These are phyloP conservation scores for Seiridium unicorne DNA, from an alignment of 2,329 filamentous ascomycete species.

Conservation along the genomic window DNA sequence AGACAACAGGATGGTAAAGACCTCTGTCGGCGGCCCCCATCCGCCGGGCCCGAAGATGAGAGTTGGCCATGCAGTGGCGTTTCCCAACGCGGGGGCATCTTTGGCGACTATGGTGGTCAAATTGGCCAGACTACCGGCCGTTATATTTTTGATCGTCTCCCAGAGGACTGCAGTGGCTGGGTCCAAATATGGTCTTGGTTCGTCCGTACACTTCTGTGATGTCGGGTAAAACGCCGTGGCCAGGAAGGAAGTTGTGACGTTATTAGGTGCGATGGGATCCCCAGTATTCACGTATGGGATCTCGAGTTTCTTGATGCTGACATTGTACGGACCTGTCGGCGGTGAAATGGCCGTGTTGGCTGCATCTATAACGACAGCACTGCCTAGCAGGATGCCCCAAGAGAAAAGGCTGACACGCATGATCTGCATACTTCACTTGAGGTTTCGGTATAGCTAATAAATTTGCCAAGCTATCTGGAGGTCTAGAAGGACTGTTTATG, in stretches of 20 bases:
- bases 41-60: constrained; percentile 18
- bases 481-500: too few species aligned
- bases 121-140: constrained; percentile 10
- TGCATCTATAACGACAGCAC: too few species aligned
- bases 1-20: constrained; percentile 17
- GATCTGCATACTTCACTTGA: not conserved
- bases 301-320: constrained; percentile 17
- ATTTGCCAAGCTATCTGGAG: too few species aligned
- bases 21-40: constrained; percentile 16
- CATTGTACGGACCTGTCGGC: constrained; percentile 17
- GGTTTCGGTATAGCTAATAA: too few species aligned
- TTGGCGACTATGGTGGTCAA: not conserved
- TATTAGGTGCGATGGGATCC: constrained; percentile 21
- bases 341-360: constrained; percentile 9
- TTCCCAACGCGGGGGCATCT: not conserved
- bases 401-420: not conserved
- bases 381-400: not conserved
- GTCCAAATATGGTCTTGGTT: constrained; percentile 17
- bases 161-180: constrained; percentile 16
- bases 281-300: constrained; percentile 15
- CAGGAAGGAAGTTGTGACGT: constrained; percentile 22
- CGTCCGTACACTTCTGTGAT: not conserved
- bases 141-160: constrained; percentile 15
- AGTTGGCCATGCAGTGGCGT: constrained; percentile 9
- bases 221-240: constrained; percentile 23